Percentiles rank a stretch among this genome's conserved stretches.
Conservation (phyloP, 2,329 filamentous ascomycete genomes). For the Cladobotryum mycophilum region DNA sequence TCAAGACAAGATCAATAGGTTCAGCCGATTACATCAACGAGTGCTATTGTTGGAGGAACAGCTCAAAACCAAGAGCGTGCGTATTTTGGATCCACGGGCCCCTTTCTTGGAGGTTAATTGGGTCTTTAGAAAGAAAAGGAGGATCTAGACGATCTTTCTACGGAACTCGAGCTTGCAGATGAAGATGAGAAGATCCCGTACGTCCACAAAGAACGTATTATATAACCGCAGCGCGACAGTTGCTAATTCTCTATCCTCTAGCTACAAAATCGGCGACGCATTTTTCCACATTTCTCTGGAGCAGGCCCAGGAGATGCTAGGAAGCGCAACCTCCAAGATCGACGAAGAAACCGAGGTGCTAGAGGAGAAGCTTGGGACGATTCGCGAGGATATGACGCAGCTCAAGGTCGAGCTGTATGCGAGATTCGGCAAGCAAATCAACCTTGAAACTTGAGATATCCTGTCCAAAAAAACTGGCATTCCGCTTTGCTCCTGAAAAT, state of each 20-base stretch:
- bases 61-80: conserved; percentile 69
- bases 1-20: conserved; percentile 98
- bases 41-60: conserved; percentile 75
- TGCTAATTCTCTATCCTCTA: conserved; percentile 31
- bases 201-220: conserved; percentile 25
- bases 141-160: conserved; percentile 87
- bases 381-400: conserved; percentile 81
- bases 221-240: not conserved
- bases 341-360: conserved; percentile 69
- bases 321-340: conserved; percentile 62
- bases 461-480: not conserved
- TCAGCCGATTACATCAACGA: conserved; percentile 88
- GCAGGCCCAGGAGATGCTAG: conserved; percentile 82
- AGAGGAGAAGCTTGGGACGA: conserved; percentile 67
- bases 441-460: conserved; percentile 69
- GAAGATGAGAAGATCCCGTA: conserved; percentile 92
- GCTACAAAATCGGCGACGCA: conserved; percentile 94
- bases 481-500: too few species aligned
- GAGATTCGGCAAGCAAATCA: conserved; percentile 93
- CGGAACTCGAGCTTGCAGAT: conserved; percentile 87
- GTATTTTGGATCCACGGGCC: conserved; percentile 20
- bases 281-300: conserved; percentile 82
- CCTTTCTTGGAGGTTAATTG: conserved; percentile 17
- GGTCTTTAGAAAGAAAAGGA: conserved; percentile 85
- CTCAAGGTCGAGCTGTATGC: conserved; percentile 92